Percentiles rank a stretch among this genome's conserved stretches.
These are phyloP conservation scores for Ettlia oleoabundans DNA, from an alignment of 139 green algal genomes.

Conservation along the genomic window DNA sequence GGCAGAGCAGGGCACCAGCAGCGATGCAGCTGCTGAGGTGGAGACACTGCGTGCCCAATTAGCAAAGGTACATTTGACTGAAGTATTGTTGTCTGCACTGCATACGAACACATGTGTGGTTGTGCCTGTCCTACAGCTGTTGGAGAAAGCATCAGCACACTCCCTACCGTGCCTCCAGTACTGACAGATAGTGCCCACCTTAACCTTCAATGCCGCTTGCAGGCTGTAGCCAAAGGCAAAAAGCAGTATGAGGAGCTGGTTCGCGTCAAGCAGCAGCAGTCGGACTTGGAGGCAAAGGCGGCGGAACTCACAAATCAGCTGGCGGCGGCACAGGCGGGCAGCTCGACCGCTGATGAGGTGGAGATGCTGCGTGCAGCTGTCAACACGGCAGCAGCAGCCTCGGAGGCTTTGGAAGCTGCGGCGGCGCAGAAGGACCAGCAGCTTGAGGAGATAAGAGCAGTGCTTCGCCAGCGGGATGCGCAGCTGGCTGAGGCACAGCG, in stretches of 20 bases:
- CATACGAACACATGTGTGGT: too few species aligned
- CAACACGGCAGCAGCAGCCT: not conserved
- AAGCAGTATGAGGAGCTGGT: constrained; percentile 19
- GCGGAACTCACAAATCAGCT: not conserved
- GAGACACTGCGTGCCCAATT: too few species aligned
- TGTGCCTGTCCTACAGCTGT: too few species aligned
- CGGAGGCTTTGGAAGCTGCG: not conserved
- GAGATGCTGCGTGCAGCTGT: not conserved
- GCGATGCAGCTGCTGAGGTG: too few species aligned
- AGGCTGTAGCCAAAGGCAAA: constrained; percentile 30
- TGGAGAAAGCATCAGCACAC: too few species aligned
- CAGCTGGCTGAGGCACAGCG: not conserved
- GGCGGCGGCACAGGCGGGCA: not conserved
- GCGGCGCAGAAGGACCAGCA: constrained; percentile 10
- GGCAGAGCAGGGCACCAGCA: too few species aligned
- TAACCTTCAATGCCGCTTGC: too few species aligned
- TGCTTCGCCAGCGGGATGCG: not conserved
- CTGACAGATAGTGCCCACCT: not conserved
- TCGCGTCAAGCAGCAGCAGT: constrained; percentile 11
- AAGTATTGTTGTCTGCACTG: too few species aligned
- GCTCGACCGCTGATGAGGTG: not conserved
- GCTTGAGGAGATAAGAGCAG: not conserved
- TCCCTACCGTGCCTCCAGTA: not conserved
- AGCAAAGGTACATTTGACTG: too few species aligned
- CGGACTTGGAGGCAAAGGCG: not conserved